Evolutionary conservation across 2,329 filamentous ascomycete species (phyloP), one percentile per base, ranked within the genome.

Genomic region (Xylariaceae sp.): DNA sequence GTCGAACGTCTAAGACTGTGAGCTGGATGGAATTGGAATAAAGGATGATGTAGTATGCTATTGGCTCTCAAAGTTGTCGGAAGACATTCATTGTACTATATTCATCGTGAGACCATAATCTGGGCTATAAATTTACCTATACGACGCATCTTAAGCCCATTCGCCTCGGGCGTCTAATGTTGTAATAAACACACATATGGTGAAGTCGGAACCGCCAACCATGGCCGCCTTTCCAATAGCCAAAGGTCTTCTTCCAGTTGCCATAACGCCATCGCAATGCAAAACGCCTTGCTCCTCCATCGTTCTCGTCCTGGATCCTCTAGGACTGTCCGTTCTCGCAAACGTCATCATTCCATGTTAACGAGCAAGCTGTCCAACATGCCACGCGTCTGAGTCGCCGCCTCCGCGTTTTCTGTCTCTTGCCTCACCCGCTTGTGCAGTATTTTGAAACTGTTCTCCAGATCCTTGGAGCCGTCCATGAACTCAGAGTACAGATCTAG

Each of bases 401-500:
- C 76, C 65, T 95, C 87, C 17, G 89, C 87, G 56, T 85, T 81
- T 64, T 94, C 88, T 9, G 90, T 85, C 63, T 93, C 87, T 31
- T 78, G 70, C 48, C 79, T 76, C 16, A 97, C 91, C 30, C 83
- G 73, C 34, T 75, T 69, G 59, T 85, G 81, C 49, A 96, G 70
- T 37, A 72, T 73, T 53, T 79, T 74, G 56, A 97, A 81, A 37
- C 83, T 74, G 37, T 73, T 73, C 47, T 87, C 82, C 42, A 97
- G 76, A 61, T 87, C 81, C 6, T 78, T 73, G 28, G 85, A 89
- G 37, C 82, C 81, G 2, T 80, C 86, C 18, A 89, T 74, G 52
- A 89, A 85, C 60, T 87, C 83, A 22, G 85, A 82, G 63, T 97
- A 98, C 29, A 97, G 71, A 57, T 98, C 91, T 16, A 97, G 70